Conservation (phyloP, 352 stramenopile species). For the Phytopythium delawarense region DNA sequence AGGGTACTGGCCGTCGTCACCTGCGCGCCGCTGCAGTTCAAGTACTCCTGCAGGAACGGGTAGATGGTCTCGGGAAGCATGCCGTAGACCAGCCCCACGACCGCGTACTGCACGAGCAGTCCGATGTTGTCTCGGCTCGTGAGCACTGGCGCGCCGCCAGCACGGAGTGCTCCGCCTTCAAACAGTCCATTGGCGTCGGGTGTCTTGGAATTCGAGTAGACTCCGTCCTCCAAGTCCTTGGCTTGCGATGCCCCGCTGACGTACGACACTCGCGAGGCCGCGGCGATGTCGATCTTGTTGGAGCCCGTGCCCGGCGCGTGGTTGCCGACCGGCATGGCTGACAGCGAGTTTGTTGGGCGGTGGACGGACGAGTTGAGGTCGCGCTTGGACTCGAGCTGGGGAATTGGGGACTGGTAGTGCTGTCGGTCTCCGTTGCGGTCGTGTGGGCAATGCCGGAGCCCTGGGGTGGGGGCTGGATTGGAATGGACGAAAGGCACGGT, state of each 20-base stretch:
- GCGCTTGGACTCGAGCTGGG: neutral
- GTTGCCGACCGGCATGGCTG: slow-evolving; percentile 14
- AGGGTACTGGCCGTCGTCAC: slow-evolving; percentile 25
- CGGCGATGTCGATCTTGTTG: slow-evolving; percentile 27
- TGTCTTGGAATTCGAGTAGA: slow-evolving; percentile 28
- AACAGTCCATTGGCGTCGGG: slow-evolving; percentile 18
- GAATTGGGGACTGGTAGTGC: neutral
- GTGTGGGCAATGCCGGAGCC: neutral
- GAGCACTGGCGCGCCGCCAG: slow-evolving; percentile 27
- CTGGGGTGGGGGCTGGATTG: too few species aligned
- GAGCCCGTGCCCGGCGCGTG: slow-evolving; percentile 14
- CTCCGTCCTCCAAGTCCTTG: slow-evolving; percentile 19
- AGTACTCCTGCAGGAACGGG: slow-evolving; percentile 46
- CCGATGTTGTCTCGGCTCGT: slow-evolving; percentile 29
- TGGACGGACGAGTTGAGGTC: neutral
- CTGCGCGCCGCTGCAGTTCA: slow-evolving; percentile 38
- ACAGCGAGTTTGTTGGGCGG: neutral
- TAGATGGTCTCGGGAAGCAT: slow-evolving; percentile 44
- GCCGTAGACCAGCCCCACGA: slow-evolving; percentile 45
- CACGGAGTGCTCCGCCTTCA: slow-evolving; percentile 40
- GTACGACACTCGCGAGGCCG: slow-evolving; percentile 24
- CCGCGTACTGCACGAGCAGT: slow-evolving; percentile 41
- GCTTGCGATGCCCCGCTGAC: slow-evolving; percentile 18
- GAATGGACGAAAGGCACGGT: neutral
- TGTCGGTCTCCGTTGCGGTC: neutral